Base-by-base conservation (phyloP, 345 rosid genomes). In the Camelina laxa region DNA sequence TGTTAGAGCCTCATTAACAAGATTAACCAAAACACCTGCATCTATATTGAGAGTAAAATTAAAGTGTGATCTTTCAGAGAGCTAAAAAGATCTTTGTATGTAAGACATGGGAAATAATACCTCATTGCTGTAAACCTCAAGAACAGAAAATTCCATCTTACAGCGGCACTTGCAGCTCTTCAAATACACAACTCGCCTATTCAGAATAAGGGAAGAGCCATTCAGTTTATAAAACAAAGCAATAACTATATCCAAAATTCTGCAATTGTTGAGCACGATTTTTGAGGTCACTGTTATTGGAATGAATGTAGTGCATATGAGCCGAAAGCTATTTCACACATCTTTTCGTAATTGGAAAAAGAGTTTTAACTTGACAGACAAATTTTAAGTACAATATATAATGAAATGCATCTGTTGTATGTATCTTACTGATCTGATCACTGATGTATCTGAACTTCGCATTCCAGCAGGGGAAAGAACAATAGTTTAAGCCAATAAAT, bases 51-150 rank as follows among this genome's bases (percentile, higher is more conserved):
- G 1, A 47, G 36, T 35, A 35, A 45, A 45, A 0, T 4, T 27
- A 27, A 27, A 27, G 35, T 39, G 6, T 30, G 38, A 51, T 22
- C 9, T 14, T 27, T 55, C 60, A 55, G 36, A 24, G 4, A 53
- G 58, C 12, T 55, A 55, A 6, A 55, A 6, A 27, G 19, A 56
- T 27, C 39, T 19, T 17, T 58, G 7, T 6, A 61, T 21, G 64
- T 54, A 47, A 51, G 68, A 11, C 58, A 15, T 59, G 19, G 42
- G 27, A 74, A 36, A 39, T 7, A 10, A 11, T 39, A 39, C 98
- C 98, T 91, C 98, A 22, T 91, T 79, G 76, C 85, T 91, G 80
- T 90, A 91, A 65, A 79, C 91, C 85, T 91, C 91, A 41, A 90
- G 93, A 77, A 94, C 83, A 72, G 96, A 84, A 69, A 82, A 77